Evolutionary conservation across 2,329 filamentous ascomycete species (phyloP), one percentile per base, ranked within the genome.

Genomic region (Trichoderma gracile): DNA sequence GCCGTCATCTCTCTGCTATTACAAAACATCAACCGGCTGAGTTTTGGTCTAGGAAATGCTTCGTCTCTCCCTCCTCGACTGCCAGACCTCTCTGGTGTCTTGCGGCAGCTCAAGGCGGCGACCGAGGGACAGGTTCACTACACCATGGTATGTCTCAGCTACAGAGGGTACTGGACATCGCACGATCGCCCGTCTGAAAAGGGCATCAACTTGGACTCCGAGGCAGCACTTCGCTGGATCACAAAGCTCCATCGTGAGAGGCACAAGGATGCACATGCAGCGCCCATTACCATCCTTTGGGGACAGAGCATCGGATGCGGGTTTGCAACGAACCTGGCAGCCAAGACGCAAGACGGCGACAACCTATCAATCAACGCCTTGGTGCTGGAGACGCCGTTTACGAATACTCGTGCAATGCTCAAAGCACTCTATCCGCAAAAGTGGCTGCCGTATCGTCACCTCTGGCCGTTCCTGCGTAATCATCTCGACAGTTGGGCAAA

Each of bases 91-190:
- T 87, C 85, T 1, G 80, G 78, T 68, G 78, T 84, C 9, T 73
- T 87, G 4, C 78, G 77, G 12, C 77, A 78, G 63, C 72, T 85
- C 50, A 76, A 75, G 71, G 76, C 79, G 47, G 70, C 72, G 33
- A 57, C 61, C 14, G 68, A 74, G n/a, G 66, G 72, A n/a, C 70
- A 75, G 43, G 68, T 73, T 30, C 69, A 72, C 66, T 82, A 82
- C 68, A 84, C 79, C 0, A 79, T 85, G 69, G 77, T 85, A 9
- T 84, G 84, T 65, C 73, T 87, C 38, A 86, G 84, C 68, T 87
- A 92, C 72, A 85, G 90, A 49, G 89, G 90, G 12, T 94, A 89
- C 73, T 94, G 91, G 91, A 92, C 82, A 12, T 93, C 90, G 2
- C 82, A 84, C 38, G 91, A 92, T 19, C 82, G 87, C 4, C 85